A percentile compares a stretch with the other conserved stretches of the same genome.
phyloP scores from a whole-genome alignment of 306 rosid genomes.

The Corylus americana region DNA sequence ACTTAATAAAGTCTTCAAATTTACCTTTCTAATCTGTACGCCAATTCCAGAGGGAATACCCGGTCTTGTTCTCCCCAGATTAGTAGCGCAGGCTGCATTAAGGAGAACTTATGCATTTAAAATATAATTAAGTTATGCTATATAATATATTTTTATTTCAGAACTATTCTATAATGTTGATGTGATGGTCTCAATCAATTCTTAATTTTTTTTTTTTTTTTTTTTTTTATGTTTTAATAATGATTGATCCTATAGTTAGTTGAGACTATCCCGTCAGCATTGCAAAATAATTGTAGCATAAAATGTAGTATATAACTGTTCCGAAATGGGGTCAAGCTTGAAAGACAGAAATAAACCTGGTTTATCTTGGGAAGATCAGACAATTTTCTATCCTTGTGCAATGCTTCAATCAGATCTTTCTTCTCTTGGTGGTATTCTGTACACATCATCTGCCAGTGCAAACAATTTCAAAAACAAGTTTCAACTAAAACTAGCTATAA shows the following conservation, averaged over 20 bases:
- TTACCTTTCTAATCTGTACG: slow-evolving; percentile 72
- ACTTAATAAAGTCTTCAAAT: slow-evolving; percentile 4
- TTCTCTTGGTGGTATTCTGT: slow-evolving; percentile 61
- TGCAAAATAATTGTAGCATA: no score
- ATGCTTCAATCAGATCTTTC: slow-evolving; percentile 58
- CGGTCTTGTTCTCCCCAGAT: slow-evolving; percentile 89
- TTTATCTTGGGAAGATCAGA: slow-evolving; percentile 80
- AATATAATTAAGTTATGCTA: not conserved
- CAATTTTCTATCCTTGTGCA: slow-evolving; percentile 61
- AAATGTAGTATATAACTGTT: no score
- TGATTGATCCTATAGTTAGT: no score
- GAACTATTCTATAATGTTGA: no score
- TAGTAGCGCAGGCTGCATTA: slow-evolving; percentile 69
- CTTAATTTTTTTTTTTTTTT: no score
- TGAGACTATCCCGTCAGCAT: no score
- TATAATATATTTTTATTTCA: no score
- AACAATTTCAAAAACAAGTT: slow-evolving; percentile 28
- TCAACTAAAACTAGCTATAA: not conserved
- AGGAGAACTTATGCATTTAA: slow-evolving; percentile 14
- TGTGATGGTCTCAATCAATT: no score
- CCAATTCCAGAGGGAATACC: slow-evolving; percentile 85
- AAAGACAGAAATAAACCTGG: slow-evolving; percentile 47
- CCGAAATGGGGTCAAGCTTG: not conserved
- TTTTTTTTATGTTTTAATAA: no score
- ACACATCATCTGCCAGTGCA: slow-evolving; percentile 67